Evolutionary conservation across 139 green algal genomes (phyloP).

Genomic region (Chlorella sp.): DNA sequence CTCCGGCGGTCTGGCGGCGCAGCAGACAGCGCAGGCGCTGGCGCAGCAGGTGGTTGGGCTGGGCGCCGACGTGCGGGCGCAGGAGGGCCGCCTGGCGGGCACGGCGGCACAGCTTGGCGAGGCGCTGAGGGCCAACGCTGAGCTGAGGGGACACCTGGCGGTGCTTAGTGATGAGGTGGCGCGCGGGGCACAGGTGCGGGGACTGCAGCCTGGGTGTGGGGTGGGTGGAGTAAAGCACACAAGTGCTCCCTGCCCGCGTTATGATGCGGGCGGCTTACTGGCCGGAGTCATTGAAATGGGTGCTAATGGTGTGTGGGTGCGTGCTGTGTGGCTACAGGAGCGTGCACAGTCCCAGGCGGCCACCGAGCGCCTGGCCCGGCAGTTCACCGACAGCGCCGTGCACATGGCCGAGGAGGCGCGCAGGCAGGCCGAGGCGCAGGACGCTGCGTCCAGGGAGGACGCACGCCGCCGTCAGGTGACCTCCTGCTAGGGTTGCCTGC

Average conservation of each 20-base stretch:
- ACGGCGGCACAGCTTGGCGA: conserved; percentile 1
- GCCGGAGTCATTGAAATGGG: too few species aligned
- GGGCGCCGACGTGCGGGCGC: neutral
- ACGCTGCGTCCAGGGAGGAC: conserved; percentile 6
- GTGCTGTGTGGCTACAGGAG: too few species aligned
- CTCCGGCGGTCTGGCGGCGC: neutral
- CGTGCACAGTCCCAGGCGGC: neutral
- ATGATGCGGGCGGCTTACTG: too few species aligned
- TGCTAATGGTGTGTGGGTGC: too few species aligned
- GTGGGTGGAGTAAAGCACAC: too few species aligned
- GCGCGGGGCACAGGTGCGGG: conserved; percentile 7
- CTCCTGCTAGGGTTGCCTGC: too few species aligned
- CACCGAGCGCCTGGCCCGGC: neutral
- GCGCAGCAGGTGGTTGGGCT: conserved; percentile 2
- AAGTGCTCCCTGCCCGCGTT: too few species aligned
- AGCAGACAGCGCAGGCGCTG: neutral
- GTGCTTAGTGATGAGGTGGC: conserved; percentile 22
- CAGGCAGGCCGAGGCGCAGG: conserved; percentile 1
- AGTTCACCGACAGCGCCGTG: neutral
- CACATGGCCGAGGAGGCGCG: neutral
- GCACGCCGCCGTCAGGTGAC: conserved; percentile 2
- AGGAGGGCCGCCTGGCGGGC: neutral
- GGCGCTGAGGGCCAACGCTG: conserved; percentile 7
- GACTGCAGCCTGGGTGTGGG: too few species aligned
- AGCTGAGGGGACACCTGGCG: conserved; percentile 12